A percentile compares a stretch with the other conserved stretches of the same genome.
phyloP scores from a whole-genome alignment of 805 yeast species.

The Tetrapisispora pingtungensis region DNA sequence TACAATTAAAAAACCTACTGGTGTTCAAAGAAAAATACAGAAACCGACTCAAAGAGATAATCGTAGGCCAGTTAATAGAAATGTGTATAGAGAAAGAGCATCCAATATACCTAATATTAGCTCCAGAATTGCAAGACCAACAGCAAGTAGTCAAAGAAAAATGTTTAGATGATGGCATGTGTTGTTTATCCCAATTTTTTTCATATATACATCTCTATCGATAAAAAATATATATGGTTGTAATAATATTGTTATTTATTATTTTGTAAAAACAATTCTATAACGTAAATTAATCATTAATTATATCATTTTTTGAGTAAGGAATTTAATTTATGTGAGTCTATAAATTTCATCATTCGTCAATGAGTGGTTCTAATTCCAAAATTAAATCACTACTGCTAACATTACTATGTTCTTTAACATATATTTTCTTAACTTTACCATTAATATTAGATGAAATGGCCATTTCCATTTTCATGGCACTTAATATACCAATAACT shows the following conservation, averaged over 20 bases:
- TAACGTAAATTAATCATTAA: background rate
- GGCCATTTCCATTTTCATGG: conserved; percentile 99
- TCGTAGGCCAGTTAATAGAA: background rate
- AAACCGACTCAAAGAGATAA: background rate
- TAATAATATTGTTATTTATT: too few species aligned
- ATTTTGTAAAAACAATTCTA: background rate
- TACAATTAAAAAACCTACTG: background rate
- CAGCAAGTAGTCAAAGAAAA: conserved; percentile 20
- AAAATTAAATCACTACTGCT: conserved; percentile 84
- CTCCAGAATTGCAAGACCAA: conserved; percentile 16
- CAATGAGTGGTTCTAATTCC: conserved; percentile 32
- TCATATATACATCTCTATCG: too few species aligned
- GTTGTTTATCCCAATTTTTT: too few species aligned
- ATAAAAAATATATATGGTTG: too few species aligned
- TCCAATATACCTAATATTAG: conserved; percentile 19
- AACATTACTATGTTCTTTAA: conserved; percentile 87
- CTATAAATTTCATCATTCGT: background rate
- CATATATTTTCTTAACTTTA: conserved; percentile 58
- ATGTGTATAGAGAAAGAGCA: conserved; percentile 4
- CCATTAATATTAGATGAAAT: conserved; percentile 86
- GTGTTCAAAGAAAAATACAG: background rate
- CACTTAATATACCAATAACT: conserved; percentile 81
- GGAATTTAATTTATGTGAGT: too few species aligned
- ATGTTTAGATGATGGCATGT: conserved; percentile 18
- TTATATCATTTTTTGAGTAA: too few species aligned